Evolutionary conservation across 2,329 filamentous ascomycete species (phyloP).

Genomic region (Scleromitrula shiraiana): DNA sequence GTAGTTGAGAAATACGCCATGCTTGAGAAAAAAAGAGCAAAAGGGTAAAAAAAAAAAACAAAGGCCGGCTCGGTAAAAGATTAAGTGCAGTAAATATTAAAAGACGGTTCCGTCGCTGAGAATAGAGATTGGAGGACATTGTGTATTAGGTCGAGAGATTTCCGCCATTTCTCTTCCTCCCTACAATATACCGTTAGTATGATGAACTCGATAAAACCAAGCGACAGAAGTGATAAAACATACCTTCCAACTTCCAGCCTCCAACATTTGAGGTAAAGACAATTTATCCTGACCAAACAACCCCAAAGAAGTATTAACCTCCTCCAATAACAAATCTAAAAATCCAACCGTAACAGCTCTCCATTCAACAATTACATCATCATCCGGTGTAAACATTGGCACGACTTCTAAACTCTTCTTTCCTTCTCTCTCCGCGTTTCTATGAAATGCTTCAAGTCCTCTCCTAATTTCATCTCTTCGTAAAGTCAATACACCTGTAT

Average conservation of each 20-base stretch:
- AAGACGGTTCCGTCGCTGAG: slow-evolving; percentile 96
- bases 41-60: too few relatives aligned
- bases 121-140: slow-evolving; percentile 84
- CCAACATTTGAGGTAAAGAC: slow-evolving; percentile 78
- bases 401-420: slow-evolving; percentile 66
- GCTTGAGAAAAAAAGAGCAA: too few relatives aligned
- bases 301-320: slow-evolving; percentile 61
- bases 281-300: slow-evolving; percentile 63
- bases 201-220: background rate
- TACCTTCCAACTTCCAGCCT: slow-evolving; percentile 98
- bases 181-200: slow-evolving; percentile 35
- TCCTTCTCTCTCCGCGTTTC: slow-evolving; percentile 64
- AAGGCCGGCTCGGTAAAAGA: too few relatives aligned
- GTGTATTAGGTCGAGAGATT: slow-evolving; percentile 85
- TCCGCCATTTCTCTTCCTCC: slow-evolving; percentile 94
- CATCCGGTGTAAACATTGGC: slow-evolving; percentile 63
- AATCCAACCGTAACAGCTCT: slow-evolving; percentile 67
- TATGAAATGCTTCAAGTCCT: slow-evolving; percentile 60
- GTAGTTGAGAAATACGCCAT: too few relatives aligned
- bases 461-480: slow-evolving; percentile 62
- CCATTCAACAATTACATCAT: slow-evolving; percentile 77
- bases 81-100: too few relatives aligned
- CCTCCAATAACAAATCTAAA: slow-evolving; percentile 59
- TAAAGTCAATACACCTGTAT: slow-evolving; percentile 72
- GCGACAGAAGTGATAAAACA: slow-evolving; percentile 26